Conservation (phyloP, 768 basidiomycete species). For the Mycena capillaripes region DNA sequence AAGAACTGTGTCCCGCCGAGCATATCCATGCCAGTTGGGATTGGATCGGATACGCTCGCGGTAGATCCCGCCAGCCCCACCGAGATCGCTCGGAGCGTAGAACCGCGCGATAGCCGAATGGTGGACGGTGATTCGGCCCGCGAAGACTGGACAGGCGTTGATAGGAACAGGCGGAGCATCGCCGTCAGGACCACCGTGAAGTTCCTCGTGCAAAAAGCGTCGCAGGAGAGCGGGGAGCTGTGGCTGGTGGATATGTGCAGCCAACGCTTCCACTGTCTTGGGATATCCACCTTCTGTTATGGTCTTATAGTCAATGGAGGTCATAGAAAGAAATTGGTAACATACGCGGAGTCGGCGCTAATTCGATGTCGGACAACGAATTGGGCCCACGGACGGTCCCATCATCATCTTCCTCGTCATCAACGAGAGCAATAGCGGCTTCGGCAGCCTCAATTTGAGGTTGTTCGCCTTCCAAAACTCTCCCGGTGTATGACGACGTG, state of each 20-base stretch:
- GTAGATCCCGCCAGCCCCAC: conserved; percentile 38
- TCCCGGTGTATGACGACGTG: conserved; percentile 31
- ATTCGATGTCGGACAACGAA: conserved; percentile 21
- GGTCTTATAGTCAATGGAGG: too few species aligned
- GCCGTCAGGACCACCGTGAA: neutral
- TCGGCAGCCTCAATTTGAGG: neutral
- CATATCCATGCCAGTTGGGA: conserved; percentile 39
- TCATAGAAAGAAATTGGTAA: too few species aligned
- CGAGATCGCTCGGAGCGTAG: conserved; percentile 14
- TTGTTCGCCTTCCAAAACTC: conserved; percentile 1
- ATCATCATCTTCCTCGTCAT: conserved; percentile 26
- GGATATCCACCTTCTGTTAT: conserved; percentile 16
- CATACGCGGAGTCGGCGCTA: conserved; percentile 28
- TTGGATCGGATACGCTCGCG: conserved; percentile 44
- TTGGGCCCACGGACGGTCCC: conserved; percentile 26
- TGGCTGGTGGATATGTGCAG: neutral
- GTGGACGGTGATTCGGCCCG: neutral
- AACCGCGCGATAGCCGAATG: conserved; percentile 17
- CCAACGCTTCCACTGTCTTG: neutral
- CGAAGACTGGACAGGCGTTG: neutral
- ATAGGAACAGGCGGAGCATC: neutral
- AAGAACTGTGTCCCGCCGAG: conserved; percentile 46
- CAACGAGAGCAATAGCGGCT: neutral
- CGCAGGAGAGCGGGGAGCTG: neutral
- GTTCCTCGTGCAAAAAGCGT: neutral